Percentiles rank a stretch among this genome's conserved stretches.
These are phyloP conservation scores for Xylaria cubensis DNA, from an alignment of 495 filamentous ascomycete genomes.

Conservation along the genomic window DNA sequence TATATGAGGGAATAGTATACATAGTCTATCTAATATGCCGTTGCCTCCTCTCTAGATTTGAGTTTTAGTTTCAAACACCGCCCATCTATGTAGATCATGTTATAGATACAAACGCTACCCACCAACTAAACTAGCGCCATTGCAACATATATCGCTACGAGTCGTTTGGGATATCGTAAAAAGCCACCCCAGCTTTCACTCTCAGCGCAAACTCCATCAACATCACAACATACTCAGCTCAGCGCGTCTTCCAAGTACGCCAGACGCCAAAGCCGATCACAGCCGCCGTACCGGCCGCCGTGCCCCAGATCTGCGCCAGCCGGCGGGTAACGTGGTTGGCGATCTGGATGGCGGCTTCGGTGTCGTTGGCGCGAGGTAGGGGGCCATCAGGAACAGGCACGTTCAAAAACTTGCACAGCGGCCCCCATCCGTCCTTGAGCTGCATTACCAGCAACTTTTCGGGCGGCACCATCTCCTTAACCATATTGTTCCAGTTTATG, in stretches of 20 bases:
- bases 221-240: neutral
- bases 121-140: neutral
- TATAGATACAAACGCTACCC: neutral
- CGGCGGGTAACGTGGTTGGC: conserved; percentile 13
- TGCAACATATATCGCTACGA: neutral
- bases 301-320: conserved; percentile 22
- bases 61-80: neutral
- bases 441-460: conserved; percentile 55
- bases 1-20: neutral
- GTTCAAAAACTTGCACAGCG: conserved; percentile 55
- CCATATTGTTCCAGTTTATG: conserved; percentile 37
- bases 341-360: conserved; percentile 19
- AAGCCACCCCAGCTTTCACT: neutral
- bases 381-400: conserved; percentile 49
- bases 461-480: conserved; percentile 46
- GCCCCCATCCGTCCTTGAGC: conserved; percentile 57
- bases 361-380: conserved; percentile 49
- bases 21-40: neutral
- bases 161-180: neutral
- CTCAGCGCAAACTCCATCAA: neutral
- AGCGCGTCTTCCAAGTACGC: conserved; percentile 22
- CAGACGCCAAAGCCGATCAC: conserved; percentile 20
- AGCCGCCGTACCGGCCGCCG: conserved; percentile 7
- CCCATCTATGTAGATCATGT: neutral
- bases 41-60: neutral